phyloP scores from a whole-genome alignment of 305 asterid genomes.

The Rubia peregrina region DNA sequence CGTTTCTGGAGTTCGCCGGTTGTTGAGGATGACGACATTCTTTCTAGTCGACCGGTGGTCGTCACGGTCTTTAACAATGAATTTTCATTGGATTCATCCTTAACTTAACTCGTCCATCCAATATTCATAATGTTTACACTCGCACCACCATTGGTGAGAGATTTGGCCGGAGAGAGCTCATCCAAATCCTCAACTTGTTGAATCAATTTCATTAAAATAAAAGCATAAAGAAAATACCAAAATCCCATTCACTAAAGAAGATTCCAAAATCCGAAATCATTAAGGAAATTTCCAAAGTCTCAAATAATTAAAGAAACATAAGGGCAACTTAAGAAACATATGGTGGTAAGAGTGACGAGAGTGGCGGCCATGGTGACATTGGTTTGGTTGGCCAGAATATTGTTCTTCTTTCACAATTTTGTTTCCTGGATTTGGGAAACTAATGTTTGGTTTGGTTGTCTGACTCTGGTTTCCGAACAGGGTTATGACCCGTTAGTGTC shows the following conservation, averaged over 20 bases:
- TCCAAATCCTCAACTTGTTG: slow-evolving; percentile 69
- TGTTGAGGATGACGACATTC: slow-evolving; percentile 12
- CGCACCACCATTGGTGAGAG: no score
- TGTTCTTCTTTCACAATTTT: slow-evolving; percentile 51
- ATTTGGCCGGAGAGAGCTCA: slow-evolving; percentile 29
- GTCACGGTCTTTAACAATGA: slow-evolving; percentile 3
- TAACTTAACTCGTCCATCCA: no score
- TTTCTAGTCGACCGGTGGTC: slow-evolving; percentile 25
- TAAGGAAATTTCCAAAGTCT: background rate
- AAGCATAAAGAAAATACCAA: no score
- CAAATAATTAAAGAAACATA: background rate
- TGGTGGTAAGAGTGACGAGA: slow-evolving; percentile 42
- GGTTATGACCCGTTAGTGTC: no score
- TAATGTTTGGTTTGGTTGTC: no score
- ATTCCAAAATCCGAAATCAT: no score
- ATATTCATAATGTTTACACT: background rate
- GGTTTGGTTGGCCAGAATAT: slow-evolving; percentile 55
- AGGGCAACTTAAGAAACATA: slow-evolving; percentile 5
- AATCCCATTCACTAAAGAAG: no score
- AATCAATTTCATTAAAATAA: background rate
- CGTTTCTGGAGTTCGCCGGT: slow-evolving; percentile 31
- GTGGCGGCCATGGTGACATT: slow-evolving; percentile 55
- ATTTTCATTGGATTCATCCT: slow-evolving; percentile 13
- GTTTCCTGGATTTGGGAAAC: no score
- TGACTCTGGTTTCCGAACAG: no score